phyloP scores from a whole-genome alignment of 768 basidiomycete genomes.

The Exidia glandulosa region DNA sequence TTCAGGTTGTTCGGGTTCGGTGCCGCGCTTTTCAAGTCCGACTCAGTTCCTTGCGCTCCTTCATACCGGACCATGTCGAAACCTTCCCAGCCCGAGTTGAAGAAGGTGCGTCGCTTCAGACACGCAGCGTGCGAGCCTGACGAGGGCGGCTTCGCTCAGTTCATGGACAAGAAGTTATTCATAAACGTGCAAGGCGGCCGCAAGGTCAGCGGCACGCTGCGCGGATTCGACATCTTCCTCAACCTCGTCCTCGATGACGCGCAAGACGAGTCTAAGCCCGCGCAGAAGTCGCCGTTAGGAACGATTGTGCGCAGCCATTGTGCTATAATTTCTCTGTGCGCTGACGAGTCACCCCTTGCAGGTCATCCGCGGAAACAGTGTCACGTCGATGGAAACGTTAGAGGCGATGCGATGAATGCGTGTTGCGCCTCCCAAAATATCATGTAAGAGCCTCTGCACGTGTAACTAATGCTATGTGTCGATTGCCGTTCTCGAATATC shows the following conservation, averaged over 20 bases:
- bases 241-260: constrained; percentile 97
- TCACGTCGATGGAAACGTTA: constrained; percentile 87
- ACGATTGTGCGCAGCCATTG: constrained; percentile 60
- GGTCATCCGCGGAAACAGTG: constrained; percentile 96
- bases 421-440: too few relatives aligned
- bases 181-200: constrained; percentile 89
- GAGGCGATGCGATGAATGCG: constrained; percentile 47
- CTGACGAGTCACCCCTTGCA: too few relatives aligned
- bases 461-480: too few relatives aligned
- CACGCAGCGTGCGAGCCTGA: constrained; percentile 1
- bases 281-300: constrained; percentile 83
- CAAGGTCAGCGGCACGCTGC: constrained; percentile 87
- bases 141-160: constrained; percentile 36
- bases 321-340: background rate
- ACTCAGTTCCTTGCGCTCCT: too few relatives aligned
- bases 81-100: constrained; percentile 93
- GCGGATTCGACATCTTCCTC: constrained; percentile 97
- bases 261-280: constrained; percentile 80
- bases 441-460: too few relatives aligned
- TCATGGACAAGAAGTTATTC: constrained; percentile 98
- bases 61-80: constrained; percentile 88
- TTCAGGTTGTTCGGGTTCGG: too few relatives aligned
- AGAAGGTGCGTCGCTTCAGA: constrained; percentile 59
- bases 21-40: too few relatives aligned
- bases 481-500: too few relatives aligned